phyloP scores from a whole-genome alignment of 2,329 filamentous ascomycete genomes.

The Phaeosphaeria sp. region DNA sequence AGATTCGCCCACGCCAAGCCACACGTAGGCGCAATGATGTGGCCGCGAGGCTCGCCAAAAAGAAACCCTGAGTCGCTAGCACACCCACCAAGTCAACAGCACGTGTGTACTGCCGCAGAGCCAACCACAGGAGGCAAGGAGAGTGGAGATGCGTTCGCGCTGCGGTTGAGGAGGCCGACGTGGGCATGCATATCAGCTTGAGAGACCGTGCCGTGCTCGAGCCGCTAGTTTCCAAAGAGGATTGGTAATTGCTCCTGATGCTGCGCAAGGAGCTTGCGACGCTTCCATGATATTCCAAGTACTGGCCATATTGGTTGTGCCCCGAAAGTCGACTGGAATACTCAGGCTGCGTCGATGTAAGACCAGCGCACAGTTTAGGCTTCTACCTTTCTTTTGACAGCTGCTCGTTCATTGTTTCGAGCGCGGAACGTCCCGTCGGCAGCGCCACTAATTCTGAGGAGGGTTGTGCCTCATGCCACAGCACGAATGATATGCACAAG shows the following conservation, averaged over 20 bases:
- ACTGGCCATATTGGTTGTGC: neutral
- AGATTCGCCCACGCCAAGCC: slow-evolving; percentile 44
- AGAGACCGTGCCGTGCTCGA: slow-evolving; percentile 41
- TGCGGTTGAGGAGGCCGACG: slow-evolving; percentile 32
- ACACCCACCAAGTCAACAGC: slow-evolving; percentile 10
- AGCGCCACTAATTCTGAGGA: neutral
- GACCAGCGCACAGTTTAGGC: too few species aligned
- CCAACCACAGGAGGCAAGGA: slow-evolving; percentile 9
- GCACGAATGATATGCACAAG: neutral
- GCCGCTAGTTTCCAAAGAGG: slow-evolving; percentile 40
- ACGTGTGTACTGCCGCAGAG: slow-evolving; percentile 8
- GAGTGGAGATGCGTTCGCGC: slow-evolving; percentile 13
- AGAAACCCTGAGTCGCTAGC: slow-evolving; percentile 18
- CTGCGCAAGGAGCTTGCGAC: slow-evolving; percentile 6
- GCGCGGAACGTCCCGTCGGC: neutral
- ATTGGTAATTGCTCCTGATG: slow-evolving; percentile 41
- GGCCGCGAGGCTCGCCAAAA: slow-evolving; percentile 37
- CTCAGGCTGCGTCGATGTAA: neutral
- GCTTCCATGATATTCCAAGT: slow-evolving; percentile 3
- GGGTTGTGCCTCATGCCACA: neutral
- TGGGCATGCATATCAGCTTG: slow-evolving; percentile 37
- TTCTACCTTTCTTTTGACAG: neutral
- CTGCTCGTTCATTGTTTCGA: neutral
- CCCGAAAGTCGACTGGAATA: neutral
- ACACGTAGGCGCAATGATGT: slow-evolving; percentile 45